Evolutionary conservation across 352 stramenopile genomes (phyloP).

Genomic region (Pythium folliculosum): DNA sequence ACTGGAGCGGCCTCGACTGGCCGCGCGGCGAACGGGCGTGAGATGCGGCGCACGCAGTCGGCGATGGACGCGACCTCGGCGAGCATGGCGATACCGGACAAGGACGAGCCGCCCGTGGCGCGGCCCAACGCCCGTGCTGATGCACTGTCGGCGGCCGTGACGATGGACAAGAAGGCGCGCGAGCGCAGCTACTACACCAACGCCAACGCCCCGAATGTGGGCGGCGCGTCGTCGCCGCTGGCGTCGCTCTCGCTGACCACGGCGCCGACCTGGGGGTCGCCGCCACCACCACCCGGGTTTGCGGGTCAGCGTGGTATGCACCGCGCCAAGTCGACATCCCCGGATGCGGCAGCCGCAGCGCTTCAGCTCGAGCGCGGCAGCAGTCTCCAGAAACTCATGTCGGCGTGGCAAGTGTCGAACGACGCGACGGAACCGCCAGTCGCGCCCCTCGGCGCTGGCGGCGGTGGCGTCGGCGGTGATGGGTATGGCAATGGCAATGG

Average conservation of each 20-base stretch:
- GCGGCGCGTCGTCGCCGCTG: constrained; percentile 1
- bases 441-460: background rate
- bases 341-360: constrained; percentile 1
- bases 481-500: background rate
- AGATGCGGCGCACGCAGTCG: constrained; percentile 26
- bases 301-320: background rate
- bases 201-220: background rate
- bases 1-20: background rate
- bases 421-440: constrained; percentile 19
- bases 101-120: constrained; percentile 14
- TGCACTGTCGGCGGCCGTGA: constrained; percentile 26
- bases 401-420: constrained; percentile 42
- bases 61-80: constrained; percentile 3
- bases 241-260: constrained; percentile 1
- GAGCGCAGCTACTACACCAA: constrained; percentile 26
- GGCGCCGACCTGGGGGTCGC: constrained; percentile 15
- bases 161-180: constrained; percentile 29
- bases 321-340: constrained; percentile 21
- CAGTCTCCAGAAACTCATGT: constrained; percentile 60
- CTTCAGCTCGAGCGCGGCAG: constrained; percentile 32
- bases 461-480: background rate
- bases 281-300: background rate
- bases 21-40: background rate
- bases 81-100: background rate
- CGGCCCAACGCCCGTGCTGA: constrained; percentile 21